Evolutionary conservation across 441 rosid species (phyloP).

Genomic region (Sinapis alba): DNA sequence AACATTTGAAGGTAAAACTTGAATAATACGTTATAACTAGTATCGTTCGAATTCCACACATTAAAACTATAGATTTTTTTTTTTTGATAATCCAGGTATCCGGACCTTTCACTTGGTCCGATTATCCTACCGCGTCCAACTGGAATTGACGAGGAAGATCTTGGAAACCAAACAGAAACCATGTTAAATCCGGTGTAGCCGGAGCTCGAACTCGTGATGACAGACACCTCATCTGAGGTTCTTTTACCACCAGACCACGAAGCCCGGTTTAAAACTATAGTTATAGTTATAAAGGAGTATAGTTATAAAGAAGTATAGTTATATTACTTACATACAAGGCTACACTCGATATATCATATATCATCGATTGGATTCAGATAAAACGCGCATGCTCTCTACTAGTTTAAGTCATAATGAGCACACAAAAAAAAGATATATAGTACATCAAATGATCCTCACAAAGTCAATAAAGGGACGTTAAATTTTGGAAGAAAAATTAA

Average conservation of each 20-base stretch:
- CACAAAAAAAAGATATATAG: constrained; percentile 1
- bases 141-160: no score
- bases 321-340: not conserved
- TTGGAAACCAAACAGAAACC: no score
- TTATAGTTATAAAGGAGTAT: no score
- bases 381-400: constrained; percentile 20
- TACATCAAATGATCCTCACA: constrained; percentile 22
- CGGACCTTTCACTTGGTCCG: no score
- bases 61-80: not conserved
- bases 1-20: not conserved
- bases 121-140: no score
- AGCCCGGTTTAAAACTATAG: no score
- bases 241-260: no score
- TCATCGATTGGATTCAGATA: not conserved
- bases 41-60: not conserved
- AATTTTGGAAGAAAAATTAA: not conserved
- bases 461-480: constrained; percentile 29
- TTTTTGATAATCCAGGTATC: no score
- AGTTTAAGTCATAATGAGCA: constrained; percentile 4
- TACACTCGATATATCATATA: not conserved
- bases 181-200: no score
- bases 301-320: not conserved
- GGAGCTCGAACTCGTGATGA: no score
- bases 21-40: not conserved
- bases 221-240: no score